Conservation (phyloP, 176 grass and related monocot species). For the Pontederia crassipes region DNA sequence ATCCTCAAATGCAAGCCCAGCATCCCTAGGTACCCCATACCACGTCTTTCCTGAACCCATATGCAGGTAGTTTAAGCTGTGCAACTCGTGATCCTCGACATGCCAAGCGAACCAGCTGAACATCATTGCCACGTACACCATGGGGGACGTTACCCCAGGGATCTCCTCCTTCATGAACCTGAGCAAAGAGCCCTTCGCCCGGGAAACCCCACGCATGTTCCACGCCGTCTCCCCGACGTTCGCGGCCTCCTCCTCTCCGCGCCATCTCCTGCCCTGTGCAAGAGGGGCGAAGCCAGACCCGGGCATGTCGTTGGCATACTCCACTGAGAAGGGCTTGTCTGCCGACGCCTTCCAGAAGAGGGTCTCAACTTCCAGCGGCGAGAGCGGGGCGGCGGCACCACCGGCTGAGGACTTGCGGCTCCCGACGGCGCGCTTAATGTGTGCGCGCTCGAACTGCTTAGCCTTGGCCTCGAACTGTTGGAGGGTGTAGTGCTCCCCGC, state of each 20-base stretch:
- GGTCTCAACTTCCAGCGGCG: constrained; percentile 69
- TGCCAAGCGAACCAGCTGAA: constrained; percentile 99
- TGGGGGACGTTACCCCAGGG: constrained; percentile 68
- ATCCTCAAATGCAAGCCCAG: constrained; percentile 62
- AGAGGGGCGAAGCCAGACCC: constrained; percentile 58
- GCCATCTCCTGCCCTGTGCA: not conserved
- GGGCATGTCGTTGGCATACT: constrained; percentile 78
- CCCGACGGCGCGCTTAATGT: constrained; percentile 4
- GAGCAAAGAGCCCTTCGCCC: constrained; percentile 52
- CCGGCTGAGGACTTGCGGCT: constrained; percentile 17
- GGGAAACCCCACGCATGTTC: constrained; percentile 71
- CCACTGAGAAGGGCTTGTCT: constrained; percentile 55
- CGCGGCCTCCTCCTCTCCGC: constrained; percentile 10
- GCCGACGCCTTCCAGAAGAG: constrained; percentile 66
- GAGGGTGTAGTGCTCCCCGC: constrained; percentile 58
- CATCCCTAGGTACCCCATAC: constrained; percentile 88
- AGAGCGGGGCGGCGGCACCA: constrained; percentile 24
- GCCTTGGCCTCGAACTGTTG: constrained; percentile 66
- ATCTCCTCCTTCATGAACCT: constrained; percentile 72
- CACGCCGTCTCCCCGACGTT: constrained; percentile 71
- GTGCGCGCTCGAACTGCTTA: constrained; percentile 18
- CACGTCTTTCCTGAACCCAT: constrained; percentile 68
- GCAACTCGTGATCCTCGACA: constrained; percentile 89
- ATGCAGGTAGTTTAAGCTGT: constrained; percentile 90
- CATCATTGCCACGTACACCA: constrained; percentile 78